Percentiles rank a stretch among this genome's conserved stretches.
Conservation (phyloP, 768 basidiomycete genomes). For the Termitomyces sp. region DNA sequence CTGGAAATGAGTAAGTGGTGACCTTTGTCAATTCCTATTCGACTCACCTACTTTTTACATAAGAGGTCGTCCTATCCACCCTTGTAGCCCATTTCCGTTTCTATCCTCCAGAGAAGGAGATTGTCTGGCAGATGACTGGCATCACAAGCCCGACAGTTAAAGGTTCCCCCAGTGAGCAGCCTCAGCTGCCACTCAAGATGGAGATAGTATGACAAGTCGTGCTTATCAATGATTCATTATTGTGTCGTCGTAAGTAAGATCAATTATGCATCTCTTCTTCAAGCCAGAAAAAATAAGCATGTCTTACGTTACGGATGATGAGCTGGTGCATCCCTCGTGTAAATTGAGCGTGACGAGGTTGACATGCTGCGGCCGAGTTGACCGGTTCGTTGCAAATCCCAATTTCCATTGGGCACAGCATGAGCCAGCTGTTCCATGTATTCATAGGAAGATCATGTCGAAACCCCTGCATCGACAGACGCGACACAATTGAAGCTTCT, state of each 20-base stretch:
- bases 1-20: constrained; percentile 34
- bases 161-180: constrained; percentile 8
- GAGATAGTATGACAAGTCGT: constrained; percentile 3
- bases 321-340: background rate
- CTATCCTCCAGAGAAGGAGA: constrained; percentile 13
- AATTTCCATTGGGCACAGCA: background rate
- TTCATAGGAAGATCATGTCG: background rate
- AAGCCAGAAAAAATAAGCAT: background rate
- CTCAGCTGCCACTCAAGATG: constrained; percentile 13
- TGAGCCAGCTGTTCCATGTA: background rate
- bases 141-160: constrained; percentile 14
- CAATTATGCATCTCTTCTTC: background rate
- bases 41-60: background rate
- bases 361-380: background rate
- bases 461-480: background rate
- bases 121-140: constrained; percentile 17
- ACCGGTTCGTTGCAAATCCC: background rate
- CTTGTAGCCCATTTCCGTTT: constrained; percentile 19
- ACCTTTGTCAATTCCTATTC: background rate
- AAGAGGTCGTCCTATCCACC: constrained; percentile 18
- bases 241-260: background rate
- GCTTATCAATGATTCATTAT: background rate
- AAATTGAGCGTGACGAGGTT: background rate
- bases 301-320: background rate
- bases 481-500: background rate